Conservation (phyloP, 2,329 filamentous ascomycete species). For the Penicillium sp. region DNA sequence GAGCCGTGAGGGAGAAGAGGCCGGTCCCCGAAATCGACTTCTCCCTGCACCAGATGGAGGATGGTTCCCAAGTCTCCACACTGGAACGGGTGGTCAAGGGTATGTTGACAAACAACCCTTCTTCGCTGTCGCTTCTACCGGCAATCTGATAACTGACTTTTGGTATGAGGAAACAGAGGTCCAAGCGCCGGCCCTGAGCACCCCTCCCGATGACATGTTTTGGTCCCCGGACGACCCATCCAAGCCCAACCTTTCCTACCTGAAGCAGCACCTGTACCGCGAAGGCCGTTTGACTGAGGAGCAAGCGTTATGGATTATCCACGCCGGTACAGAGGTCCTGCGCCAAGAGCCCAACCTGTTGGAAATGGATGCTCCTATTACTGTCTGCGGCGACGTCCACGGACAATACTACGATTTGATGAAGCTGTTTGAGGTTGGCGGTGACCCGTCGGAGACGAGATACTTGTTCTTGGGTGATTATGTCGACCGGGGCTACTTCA, state of each 20-base stretch:
- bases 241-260: conserved; percentile 89
- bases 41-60: conserved; percentile 97
- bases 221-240: conserved; percentile 79
- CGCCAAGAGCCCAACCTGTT: conserved; percentile 90
- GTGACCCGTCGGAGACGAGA: conserved; percentile 91
- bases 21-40: conserved; percentile 98
- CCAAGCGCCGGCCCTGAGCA: conserved; percentile 91
- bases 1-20: conserved; percentile 91
- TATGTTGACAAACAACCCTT: conserved; percentile 42
- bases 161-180: conserved; percentile 65
- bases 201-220: conserved; percentile 92
- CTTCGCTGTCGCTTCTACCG: background rate
- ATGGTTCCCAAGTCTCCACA: conserved; percentile 92
- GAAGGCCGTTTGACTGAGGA: conserved; percentile 96
- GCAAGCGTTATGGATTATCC: conserved; percentile 94
- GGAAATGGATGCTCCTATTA: conserved; percentile 99
- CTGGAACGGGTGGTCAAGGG: conserved; percentile 97
- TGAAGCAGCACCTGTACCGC: conserved; percentile 98
- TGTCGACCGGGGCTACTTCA: conserved; percentile 97
- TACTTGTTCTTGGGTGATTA: conserved; percentile 98
- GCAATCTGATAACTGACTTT: conserved; percentile 15
- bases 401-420: conserved; percentile 99
- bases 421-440: conserved; percentile 98
- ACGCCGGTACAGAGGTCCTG: conserved; percentile 81
- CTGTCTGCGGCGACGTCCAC: conserved; percentile 96